phyloP scores from a whole-genome alignment of 2,329 filamentous ascomycete genomes.

The Fusarium sp. region DNA sequence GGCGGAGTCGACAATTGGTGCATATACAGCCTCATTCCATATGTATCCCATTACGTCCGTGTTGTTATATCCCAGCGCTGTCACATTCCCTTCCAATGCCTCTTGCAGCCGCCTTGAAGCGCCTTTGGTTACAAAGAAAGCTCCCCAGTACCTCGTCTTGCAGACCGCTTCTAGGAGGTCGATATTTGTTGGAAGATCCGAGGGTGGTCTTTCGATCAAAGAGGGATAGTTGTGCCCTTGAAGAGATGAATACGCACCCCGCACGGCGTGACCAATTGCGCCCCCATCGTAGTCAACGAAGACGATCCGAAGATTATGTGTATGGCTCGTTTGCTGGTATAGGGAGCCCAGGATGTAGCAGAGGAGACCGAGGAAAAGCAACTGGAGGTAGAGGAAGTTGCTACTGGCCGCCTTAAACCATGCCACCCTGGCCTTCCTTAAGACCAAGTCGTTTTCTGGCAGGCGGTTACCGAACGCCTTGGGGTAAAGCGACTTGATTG shows the following conservation, averaged over 20 bases:
- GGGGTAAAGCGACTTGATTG: neutral
- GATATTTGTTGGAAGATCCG: neutral
- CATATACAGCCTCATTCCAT: neutral
- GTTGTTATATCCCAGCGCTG: neutral
- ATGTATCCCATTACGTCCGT: neutral
- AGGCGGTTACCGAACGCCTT: neutral
- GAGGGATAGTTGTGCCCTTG: conserved; percentile 27
- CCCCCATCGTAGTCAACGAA: conserved; percentile 42
- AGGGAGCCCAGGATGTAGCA: conserved; percentile 40
- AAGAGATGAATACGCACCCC: conserved; percentile 29
- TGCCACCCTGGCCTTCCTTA: neutral
- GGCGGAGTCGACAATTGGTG: neutral
- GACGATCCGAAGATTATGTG: conserved; percentile 27
- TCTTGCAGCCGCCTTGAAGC: neutral
- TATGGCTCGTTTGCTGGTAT: conserved; percentile 31
- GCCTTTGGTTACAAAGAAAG: neutral
- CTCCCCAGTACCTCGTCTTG: neutral
- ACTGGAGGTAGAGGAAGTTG: conserved; percentile 55
- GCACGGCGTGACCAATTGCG: conserved; percentile 35
- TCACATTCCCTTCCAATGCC: neutral
- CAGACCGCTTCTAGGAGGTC: neutral
- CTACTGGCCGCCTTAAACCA: conserved; percentile 27
- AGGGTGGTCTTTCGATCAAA: conserved; percentile 19
- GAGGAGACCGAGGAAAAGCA: conserved; percentile 38
- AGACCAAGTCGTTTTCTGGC: neutral